Evolutionary conservation across 2,329 filamentous ascomycete species (phyloP).

Genomic region (Hysterium pulicare): DNA sequence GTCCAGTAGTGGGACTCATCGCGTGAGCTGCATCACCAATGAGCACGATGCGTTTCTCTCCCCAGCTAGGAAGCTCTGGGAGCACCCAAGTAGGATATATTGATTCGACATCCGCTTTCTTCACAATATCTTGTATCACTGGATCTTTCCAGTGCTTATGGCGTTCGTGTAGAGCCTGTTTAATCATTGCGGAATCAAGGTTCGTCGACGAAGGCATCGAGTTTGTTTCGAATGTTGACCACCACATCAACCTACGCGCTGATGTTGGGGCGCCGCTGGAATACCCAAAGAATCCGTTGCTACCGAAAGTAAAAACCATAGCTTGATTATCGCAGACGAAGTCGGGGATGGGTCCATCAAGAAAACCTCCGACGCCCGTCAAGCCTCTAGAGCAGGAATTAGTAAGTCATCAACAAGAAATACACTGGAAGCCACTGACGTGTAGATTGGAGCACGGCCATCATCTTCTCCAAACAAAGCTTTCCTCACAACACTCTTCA

Average conservation of each 20-base stretch:
- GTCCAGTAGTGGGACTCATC: conserved; percentile 52
- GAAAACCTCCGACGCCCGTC: conserved; percentile 47
- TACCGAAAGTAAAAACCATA: conserved; percentile 46
- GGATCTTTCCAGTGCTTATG: conserved; percentile 48
- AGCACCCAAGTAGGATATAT: conserved; percentile 51
- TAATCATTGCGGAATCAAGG: conserved; percentile 18
- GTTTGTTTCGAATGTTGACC: conserved; percentile 39
- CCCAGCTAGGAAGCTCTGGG: conserved; percentile 48
- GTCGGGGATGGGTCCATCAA: conserved; percentile 33
- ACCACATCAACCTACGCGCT: conserved; percentile 39
- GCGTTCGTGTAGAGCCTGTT: conserved; percentile 37
- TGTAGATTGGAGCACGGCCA: too few species aligned
- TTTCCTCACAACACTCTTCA: conserved; percentile 20
- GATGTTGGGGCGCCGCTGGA: conserved; percentile 31
- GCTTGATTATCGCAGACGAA: conserved; percentile 24
- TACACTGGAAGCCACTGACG: neutral
- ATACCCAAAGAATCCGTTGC: conserved; percentile 52
- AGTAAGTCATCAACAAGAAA: neutral
- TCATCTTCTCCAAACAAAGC: conserved; percentile 21
- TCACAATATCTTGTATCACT: conserved; percentile 32
- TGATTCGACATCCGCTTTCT: conserved; percentile 37
- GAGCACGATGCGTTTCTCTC: conserved; percentile 47
- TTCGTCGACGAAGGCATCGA: conserved; percentile 8
- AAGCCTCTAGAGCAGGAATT: conserved; percentile 12
- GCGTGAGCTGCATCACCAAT: conserved; percentile 59